Evolutionary conservation across 2,329 filamentous ascomycete species (phyloP), one percentile per base, ranked within the genome.

Genomic region (Xylaria digitata): DNA sequence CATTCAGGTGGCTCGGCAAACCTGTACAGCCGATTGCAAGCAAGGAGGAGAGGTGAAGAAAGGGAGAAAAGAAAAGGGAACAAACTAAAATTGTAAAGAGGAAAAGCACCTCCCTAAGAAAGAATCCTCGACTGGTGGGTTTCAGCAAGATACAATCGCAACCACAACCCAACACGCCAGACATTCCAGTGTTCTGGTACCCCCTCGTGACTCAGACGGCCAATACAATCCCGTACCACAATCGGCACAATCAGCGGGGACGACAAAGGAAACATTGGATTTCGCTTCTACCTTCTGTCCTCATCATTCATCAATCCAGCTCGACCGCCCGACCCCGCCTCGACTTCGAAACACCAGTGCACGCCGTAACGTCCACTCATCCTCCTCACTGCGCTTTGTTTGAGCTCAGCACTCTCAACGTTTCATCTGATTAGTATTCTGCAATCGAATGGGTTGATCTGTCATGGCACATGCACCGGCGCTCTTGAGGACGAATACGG

Each of bases 391-490:
- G 49, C 26, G 23, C 49, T 57, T 52, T 62, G 45, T 54, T 52
- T 43, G 17, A 30, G 30, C 49, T 45, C 49, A 11, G 37, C 50
- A 49, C 21, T 43, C 63, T 15, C 21, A 21, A 15, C 42, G 9
- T 55, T 60, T 57, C 34, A 32, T 43, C 48, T 57, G 17, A 32
- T 30, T 26, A 45, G 23, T 37, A 23, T 19, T 56, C 54, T 63
- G 56, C 49, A 63, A 55, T 72, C 73, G 73, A 59, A 76, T 78
- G 77, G 74, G 73, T 74, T 77, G 72, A 74, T 70, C 73, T 71
- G 81, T 77, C 75, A 88, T 88, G 86, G 86, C 86, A 78, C 83
- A 87, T 83, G 85, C 85, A 80, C 83, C 86, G 72, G 76, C 75
- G 74, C 80, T 88, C 72, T 77, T 87, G 74, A 83, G 86, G 85